These are phyloP conservation scores for Penicillium sp. DNA, from an alignment of 2,329 filamentous ascomycete species.

Conservation along the genomic window DNA sequence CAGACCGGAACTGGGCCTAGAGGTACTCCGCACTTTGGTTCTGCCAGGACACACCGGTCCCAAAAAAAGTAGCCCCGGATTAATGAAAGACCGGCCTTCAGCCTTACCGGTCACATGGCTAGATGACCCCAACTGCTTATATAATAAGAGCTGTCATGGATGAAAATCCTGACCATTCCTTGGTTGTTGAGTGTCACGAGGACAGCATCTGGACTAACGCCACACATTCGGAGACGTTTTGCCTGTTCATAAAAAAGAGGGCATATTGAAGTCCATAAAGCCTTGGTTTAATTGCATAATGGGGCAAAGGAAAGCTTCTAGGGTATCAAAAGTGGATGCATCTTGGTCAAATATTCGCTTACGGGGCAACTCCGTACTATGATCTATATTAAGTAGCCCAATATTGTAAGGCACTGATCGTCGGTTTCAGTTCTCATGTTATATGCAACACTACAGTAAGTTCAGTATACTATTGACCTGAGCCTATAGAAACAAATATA, in stretches of 20 bases:
- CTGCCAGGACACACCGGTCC: not conserved
- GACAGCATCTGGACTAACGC: not conserved
- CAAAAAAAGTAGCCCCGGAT: not conserved
- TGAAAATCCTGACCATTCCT: too few species aligned
- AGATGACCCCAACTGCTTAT: not conserved
- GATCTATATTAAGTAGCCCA: not conserved
- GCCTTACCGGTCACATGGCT: not conserved
- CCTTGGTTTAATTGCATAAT: too few species aligned
- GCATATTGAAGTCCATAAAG: not conserved
- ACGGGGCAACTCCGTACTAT: not conserved
- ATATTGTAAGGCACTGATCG: not conserved
- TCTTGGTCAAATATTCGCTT: not conserved
- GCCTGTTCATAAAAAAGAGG: not conserved
- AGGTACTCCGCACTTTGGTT: conserved; percentile 2
- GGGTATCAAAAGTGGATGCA: not conserved
- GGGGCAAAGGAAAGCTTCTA: too few species aligned
- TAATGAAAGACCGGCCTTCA: not conserved
- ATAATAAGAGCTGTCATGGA: not conserved
- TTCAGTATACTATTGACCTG: not conserved
- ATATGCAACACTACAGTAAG: not conserved
- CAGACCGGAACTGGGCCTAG: conserved; percentile 1
- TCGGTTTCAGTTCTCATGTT: too few species aligned
- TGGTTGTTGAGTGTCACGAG: not conserved
- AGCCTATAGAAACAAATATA: too few species aligned
- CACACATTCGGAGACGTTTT: not conserved